Evolutionary conservation across 768 basidiomycete genomes (phyloP).

Genomic region (Tulasnella sp.): DNA sequence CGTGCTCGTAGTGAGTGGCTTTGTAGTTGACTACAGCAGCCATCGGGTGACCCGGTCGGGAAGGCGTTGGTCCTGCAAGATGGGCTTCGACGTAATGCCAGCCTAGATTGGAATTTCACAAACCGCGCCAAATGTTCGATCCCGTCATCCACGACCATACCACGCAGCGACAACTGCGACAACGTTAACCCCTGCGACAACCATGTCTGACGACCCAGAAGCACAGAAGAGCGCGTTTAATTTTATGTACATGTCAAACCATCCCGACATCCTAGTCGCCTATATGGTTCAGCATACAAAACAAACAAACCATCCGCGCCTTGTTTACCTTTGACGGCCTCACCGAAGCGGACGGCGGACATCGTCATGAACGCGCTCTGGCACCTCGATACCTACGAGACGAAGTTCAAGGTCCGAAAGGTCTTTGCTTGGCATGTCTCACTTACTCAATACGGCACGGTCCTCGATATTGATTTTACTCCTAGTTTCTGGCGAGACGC

Average conservation of each 20-base stretch:
- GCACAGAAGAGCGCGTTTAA: constrained; percentile 64
- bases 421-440: neutral
- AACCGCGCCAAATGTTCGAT: too few relatives aligned
- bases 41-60: too few relatives aligned
- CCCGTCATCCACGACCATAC: too few relatives aligned
- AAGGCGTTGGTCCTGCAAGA: too few relatives aligned
- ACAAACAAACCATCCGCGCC: constrained; percentile 8
- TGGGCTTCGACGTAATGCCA: too few relatives aligned
- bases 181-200: too few relatives aligned
- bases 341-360: constrained; percentile 7
- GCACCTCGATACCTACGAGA: neutral
- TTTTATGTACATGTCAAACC: constrained; percentile 73
- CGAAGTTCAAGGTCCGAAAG: constrained; percentile 9
- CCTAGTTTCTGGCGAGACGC: constrained; percentile 16
- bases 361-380: constrained; percentile 9
- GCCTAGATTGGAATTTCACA: too few relatives aligned
- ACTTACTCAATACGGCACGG: neutral
- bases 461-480: neutral
- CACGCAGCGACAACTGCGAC: too few relatives aligned
- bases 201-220: constrained; percentile 57
- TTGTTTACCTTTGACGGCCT: constrained; percentile 17
- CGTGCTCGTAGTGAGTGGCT: too few relatives aligned
- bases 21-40: too few relatives aligned
- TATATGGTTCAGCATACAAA: constrained; percentile 37
- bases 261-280: constrained; percentile 73